Evolutionary conservation across 2,329 filamentous ascomycete genomes (phyloP).

Genomic region (Simplicillium sp.): DNA sequence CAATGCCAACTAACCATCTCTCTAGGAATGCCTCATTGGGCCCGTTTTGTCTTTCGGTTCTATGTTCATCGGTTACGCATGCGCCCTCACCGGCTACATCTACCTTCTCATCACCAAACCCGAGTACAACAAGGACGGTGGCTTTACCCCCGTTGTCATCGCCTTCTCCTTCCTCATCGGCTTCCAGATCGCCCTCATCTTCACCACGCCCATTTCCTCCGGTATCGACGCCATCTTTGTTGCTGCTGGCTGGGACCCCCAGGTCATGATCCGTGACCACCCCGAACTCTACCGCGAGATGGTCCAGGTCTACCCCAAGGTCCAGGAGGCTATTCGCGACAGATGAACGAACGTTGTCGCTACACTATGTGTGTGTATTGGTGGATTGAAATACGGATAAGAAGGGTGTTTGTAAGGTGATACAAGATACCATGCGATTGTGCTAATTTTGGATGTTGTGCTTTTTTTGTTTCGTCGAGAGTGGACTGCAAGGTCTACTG

Average conservation of each 20-base stretch:
- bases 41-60: slow-evolving; percentile 69
- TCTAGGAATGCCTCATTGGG: slow-evolving; percentile 64
- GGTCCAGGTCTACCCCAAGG: slow-evolving; percentile 72
- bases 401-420: too few relatives aligned
- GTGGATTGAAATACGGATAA: too few relatives aligned
- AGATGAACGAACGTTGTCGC: background rate
- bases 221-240: slow-evolving; percentile 93
- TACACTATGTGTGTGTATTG: too few relatives aligned
- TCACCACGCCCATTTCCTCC: slow-evolving; percentile 77
- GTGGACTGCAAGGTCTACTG: too few relatives aligned
- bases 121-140: slow-evolving; percentile 58
- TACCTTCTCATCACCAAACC: slow-evolving; percentile 79
- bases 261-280: slow-evolving; percentile 72
- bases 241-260: slow-evolving; percentile 58
- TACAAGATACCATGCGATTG: too few relatives aligned
- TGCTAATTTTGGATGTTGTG: too few relatives aligned
- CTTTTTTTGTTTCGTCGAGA: too few relatives aligned
- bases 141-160: slow-evolving; percentile 68
- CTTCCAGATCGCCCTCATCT: slow-evolving; percentile 79
- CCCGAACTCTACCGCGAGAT: slow-evolving; percentile 72
- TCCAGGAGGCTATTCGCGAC: slow-evolving; percentile 61
- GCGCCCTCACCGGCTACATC: slow-evolving; percentile 74
- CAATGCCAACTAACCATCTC: slow-evolving; percentile 8
- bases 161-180: slow-evolving; percentile 86
- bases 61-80: slow-evolving; percentile 75